A percentile compares a stretch with the other conserved stretches of the same genome.
These are phyloP conservation scores for Cladosporium sp. DNA, from an alignment of 2,329 filamentous ascomycete genomes.

Conservation along the genomic window DNA sequence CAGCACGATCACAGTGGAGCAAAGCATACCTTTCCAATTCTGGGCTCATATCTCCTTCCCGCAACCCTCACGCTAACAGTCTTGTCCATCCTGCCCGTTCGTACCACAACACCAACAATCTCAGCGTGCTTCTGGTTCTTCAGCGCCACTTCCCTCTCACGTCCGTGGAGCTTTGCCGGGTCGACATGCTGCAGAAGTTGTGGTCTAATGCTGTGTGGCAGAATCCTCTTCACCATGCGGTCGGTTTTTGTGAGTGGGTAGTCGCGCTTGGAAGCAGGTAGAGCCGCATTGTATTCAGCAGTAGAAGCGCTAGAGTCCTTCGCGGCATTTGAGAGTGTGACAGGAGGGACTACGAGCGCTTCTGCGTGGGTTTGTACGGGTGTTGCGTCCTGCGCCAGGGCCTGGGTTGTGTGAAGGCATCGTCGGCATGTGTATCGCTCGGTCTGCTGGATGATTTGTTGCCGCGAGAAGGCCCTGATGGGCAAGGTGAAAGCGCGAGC, in stretches of 20 bases:
- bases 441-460: constrained; percentile 10
- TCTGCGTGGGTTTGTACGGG: constrained; percentile 8
- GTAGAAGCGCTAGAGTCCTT: not conserved
- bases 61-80: constrained; percentile 75
- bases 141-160: constrained; percentile 24
- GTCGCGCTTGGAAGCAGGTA: constrained; percentile 16
- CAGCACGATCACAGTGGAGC: not conserved
- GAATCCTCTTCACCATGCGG: constrained; percentile 20
- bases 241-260: constrained; percentile 20
- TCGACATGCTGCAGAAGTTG: constrained; percentile 24
- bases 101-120: constrained; percentile 64
- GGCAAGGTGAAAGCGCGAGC: constrained; percentile 23
- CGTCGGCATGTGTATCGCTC: constrained; percentile 29
- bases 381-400: constrained; percentile 13
- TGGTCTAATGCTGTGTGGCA: constrained; percentile 19
- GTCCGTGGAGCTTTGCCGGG: constrained; percentile 17
- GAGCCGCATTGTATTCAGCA: constrained; percentile 19
- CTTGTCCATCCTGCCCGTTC: constrained; percentile 71
- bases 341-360: constrained; percentile 9
- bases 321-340: not conserved
- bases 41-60: constrained; percentile 66
- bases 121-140: constrained; percentile 22
- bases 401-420: constrained; percentile 28
- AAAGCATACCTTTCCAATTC: constrained; percentile 64
- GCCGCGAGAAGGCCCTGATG: constrained; percentile 21